These are phyloP conservation scores for Auxenochlorella pyrenoidosa DNA, from an alignment of 139 green algal species.

Conservation along the genomic window DNA sequence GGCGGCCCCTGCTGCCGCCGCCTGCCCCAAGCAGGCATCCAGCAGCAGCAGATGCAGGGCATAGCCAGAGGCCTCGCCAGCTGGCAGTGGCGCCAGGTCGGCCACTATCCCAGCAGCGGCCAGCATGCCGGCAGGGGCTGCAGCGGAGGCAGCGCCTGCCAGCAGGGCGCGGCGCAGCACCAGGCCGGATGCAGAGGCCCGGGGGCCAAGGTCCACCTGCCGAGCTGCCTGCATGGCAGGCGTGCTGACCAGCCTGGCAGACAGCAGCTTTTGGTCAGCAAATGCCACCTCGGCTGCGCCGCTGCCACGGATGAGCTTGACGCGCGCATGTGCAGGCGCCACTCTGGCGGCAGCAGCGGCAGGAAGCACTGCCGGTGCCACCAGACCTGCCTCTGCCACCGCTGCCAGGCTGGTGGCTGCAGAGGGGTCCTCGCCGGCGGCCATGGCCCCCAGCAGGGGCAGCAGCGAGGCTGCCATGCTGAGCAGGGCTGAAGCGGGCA, in stretches of 20 bases:
- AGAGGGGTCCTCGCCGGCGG: background rate
- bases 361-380: constrained; percentile 48
- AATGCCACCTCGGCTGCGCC: constrained; percentile 12
- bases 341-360: background rate
- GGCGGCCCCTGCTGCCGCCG: background rate
- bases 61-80: constrained; percentile 24
- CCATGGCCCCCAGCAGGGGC: background rate
- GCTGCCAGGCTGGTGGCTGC: constrained; percentile 4
- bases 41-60: constrained; percentile 29
- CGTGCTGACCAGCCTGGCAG: background rate
- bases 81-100: background rate
- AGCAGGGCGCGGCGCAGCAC: background rate
- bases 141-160: background rate
- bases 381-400: constrained; percentile 47
- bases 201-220: background rate
- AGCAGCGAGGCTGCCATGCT: constrained; percentile 34
- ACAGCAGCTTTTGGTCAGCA: constrained; percentile 31
- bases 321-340: background rate
- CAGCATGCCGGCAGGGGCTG: background rate
- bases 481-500: constrained; percentile 34
- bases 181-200: background rate
- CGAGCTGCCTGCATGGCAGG: background rate
- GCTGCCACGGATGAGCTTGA: constrained; percentile 10
- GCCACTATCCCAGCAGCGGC: background rate
- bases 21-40: constrained; percentile 26